Base-by-base conservation (phyloP, 2,329 filamentous ascomycete genomes). In the Arachnopeziza araneosa region DNA sequence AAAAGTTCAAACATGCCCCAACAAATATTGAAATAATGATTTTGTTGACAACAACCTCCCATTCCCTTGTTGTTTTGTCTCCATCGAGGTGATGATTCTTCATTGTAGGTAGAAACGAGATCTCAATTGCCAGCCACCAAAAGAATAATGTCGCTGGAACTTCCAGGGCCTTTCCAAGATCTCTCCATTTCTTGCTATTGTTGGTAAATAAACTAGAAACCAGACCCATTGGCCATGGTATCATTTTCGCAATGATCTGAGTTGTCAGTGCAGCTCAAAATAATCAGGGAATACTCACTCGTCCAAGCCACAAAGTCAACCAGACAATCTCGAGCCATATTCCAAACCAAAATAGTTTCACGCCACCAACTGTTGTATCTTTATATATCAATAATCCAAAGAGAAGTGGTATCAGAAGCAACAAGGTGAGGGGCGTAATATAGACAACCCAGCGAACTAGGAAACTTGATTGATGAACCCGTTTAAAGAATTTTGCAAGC, bases 281-380 rank as follows among this genome's bases (percentile, higher is more conserved):
- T 44, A 8, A 6, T 30, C 23, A 22, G 17, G 50, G 30, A 36
- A 30, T 32, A 70, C 83, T 75, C 62, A 72, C 89, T 69, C 84
- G 75, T 57, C 59, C 88, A 22, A 88, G 87, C 93, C 93, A 98
- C 0, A 97, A 79, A 0, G 91, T 91, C 64, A 93, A 80, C 93
- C 93, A 98, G 24, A 97, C 82, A 50, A 96, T 91, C 74, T 96
- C 90, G 21, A 97, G 81, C 93, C 93, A 98, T 63, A 97, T 91
- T 30, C 90, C 90, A 71, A 98, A 97, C 93, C 93, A 98, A 61
- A 91, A 78, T 52, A 97, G 77, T 63, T 85, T 71, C 0, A 96
- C 91, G 22, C 88, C 91, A 0, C 91, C 91, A 2, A 88, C 82
- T 1, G 81, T 84, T 1, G 88, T 78, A 54, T 80, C 65, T n/a